These are phyloP conservation scores for Chaetomium olivaceum DNA, from an alignment of 2,329 filamentous ascomycete genomes.

Conservation along the genomic window DNA sequence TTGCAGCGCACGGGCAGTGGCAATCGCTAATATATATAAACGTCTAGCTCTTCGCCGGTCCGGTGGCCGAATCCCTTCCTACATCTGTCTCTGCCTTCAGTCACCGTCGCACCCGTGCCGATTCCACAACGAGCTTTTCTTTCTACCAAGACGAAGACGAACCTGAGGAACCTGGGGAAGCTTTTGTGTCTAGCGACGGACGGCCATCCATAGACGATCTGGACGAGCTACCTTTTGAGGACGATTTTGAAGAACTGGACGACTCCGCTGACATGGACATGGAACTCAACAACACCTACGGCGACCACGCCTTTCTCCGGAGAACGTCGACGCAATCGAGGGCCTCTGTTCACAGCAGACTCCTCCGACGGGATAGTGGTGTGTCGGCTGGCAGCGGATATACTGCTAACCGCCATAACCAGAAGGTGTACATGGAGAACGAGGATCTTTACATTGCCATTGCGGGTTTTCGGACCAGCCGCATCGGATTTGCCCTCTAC, in stretches of 20 bases:
- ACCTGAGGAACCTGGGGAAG: conserved; percentile 27
- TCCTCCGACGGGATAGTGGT: conserved; percentile 71
- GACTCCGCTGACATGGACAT: conserved; percentile 43
- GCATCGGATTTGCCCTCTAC: conserved; percentile 68
- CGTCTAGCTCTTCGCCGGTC: conserved; percentile 76
- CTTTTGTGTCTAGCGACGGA: conserved; percentile 33
- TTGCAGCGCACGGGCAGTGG: neutral
- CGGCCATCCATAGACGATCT: conserved; percentile 38
- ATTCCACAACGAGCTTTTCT: conserved; percentile 85
- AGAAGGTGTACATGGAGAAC: conserved; percentile 90
- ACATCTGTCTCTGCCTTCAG: conserved; percentile 90
- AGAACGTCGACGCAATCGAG: conserved; percentile 63
- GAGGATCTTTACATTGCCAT: conserved; percentile 94
- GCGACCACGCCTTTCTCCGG: conserved; percentile 56
- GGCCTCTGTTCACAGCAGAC: conserved; percentile 59
- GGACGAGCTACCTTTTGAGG: conserved; percentile 45
- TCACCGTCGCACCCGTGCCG: conserved; percentile 76
- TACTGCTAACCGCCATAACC: conserved; percentile 66
- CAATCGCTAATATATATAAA: conserved; percentile 1
- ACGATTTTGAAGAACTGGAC: conserved; percentile 42
- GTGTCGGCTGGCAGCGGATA: conserved; percentile 67
- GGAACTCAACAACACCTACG: conserved; percentile 38
- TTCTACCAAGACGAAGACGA: conserved; percentile 77
- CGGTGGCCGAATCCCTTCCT: conserved; percentile 92
- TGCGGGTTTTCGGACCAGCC: conserved; percentile 83